A percentile compares a stretch with the other conserved stretches of the same genome.
Evolutionary conservation across 768 basidiomycete species (phyloP).

Genomic region (Chalciporus chontae): DNA sequence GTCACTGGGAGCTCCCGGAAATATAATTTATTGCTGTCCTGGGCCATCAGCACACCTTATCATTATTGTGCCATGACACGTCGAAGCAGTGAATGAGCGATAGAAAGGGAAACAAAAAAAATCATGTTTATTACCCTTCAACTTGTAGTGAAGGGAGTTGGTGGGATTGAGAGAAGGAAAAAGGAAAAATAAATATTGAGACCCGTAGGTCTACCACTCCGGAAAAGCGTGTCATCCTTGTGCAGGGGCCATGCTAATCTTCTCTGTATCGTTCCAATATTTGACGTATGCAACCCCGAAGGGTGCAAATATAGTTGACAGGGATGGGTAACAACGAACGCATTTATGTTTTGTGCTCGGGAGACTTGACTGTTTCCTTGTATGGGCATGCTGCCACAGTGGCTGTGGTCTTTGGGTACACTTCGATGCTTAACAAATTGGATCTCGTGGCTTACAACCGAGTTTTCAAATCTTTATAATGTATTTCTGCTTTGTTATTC

Average conservation of each 20-base stretch:
- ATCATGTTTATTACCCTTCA: too few species aligned
- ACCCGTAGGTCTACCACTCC: constrained; percentile 70
- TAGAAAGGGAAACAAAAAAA: too few species aligned
- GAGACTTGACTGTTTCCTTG: not conserved
- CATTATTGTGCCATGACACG: too few species aligned
- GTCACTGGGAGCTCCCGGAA: not conserved
- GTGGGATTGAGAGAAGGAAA: constrained; percentile 1
- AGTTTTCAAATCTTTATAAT: constrained; percentile 36
- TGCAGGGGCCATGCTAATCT: constrained; percentile 99
- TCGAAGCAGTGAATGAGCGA: too few species aligned
- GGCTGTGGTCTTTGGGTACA: too few species aligned
- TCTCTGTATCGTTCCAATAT: constrained; percentile 99
- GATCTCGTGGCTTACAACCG: not conserved
- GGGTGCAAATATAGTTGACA: constrained; percentile 46
- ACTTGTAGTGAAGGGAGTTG: too few species aligned
- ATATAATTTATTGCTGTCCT: not conserved
- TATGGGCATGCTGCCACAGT: not conserved
- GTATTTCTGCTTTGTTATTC: constrained; percentile 33
- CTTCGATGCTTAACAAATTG: too few species aligned
- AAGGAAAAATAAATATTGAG: constrained; percentile 37
- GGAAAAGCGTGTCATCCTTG: constrained; percentile 99
- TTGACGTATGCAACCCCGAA: constrained; percentile 90
- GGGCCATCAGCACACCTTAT: too few species aligned
- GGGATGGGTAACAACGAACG: not conserved
- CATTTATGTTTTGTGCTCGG: not conserved